These are phyloP conservation scores for Globisporangium alternatum DNA, from an alignment of 352 stramenopile genomes.

Conservation along the genomic window DNA sequence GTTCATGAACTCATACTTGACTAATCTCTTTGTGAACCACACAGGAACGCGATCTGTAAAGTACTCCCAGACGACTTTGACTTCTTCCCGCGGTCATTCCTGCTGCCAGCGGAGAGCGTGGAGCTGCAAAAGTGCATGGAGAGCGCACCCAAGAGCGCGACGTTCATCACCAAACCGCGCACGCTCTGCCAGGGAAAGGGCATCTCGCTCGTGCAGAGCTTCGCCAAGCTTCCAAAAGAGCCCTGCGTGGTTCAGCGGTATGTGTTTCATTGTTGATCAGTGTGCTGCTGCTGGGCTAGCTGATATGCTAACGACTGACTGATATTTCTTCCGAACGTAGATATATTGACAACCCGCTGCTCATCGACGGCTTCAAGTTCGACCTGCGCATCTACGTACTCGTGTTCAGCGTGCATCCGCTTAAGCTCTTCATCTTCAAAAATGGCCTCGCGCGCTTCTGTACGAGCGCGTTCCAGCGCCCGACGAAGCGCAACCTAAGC, in stretches of 20 bases:
- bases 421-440: conserved; percentile 83
- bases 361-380: conserved; percentile 94
- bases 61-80: conserved; percentile 32
- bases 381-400: conserved; percentile 89
- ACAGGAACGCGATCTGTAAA: conserved; percentile 42
- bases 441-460: conserved; percentile 88
- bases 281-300: background rate
- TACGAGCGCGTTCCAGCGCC: conserved; percentile 39
- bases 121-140: conserved; percentile 36
- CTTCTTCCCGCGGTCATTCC: conserved; percentile 42
- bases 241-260: conserved; percentile 43
- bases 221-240: conserved; percentile 31
- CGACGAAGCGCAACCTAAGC: conserved; percentile 31
- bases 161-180: conserved; percentile 43
- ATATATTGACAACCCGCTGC: conserved; percentile 90
- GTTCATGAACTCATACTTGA: background rate
- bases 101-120: conserved; percentile 33
- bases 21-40: background rate
- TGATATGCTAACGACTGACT: too few species aligned
- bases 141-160: conserved; percentile 29
- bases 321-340: conserved; percentile 22
- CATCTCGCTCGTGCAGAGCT: conserved; percentile 39
- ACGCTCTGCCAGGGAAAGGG: conserved; percentile 44
- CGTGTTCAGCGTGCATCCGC: conserved; percentile 50
- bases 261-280: conserved; percentile 5